These are phyloP conservation scores for Magnaporthales sp. DNA, from an alignment of 2,329 filamentous ascomycete genomes.

Conservation along the genomic window DNA sequence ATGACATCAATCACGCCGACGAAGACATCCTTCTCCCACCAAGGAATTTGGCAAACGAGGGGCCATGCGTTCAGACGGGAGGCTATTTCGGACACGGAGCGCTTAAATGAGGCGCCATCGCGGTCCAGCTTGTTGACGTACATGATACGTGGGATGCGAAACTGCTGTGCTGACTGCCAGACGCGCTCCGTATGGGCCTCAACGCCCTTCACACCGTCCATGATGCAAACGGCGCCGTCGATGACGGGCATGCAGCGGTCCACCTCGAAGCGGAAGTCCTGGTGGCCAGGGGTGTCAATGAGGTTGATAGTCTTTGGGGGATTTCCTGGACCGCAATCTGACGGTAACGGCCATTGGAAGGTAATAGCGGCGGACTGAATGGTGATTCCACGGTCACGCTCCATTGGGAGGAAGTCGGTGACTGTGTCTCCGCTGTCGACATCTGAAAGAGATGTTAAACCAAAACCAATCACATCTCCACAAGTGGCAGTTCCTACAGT, in stretches of 20 bases:
- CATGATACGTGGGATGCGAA: slow-evolving; percentile 73
- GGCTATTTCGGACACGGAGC: slow-evolving; percentile 79
- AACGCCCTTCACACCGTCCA: slow-evolving; percentile 43
- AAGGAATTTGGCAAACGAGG: slow-evolving; percentile 87
- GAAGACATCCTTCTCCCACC: slow-evolving; percentile 78
- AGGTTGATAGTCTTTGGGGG: slow-evolving; percentile 68
- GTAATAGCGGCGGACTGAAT: slow-evolving; percentile 97
- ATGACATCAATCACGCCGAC: slow-evolving; percentile 80
- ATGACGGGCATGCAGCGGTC: slow-evolving; percentile 61
- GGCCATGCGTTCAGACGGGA: slow-evolving; percentile 75
- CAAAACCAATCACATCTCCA: slow-evolving; percentile 8
- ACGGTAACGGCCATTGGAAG: slow-evolving; percentile 74
- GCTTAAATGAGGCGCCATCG: slow-evolving; percentile 72
- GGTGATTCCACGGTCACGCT: slow-evolving; percentile 87
- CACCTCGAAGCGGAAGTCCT: slow-evolving; percentile 96
- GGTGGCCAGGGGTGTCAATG: slow-evolving; percentile 94
- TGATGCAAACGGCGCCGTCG: slow-evolving; percentile 25
- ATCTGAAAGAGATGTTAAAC: slow-evolving; percentile 36
- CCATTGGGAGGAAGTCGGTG: slow-evolving; percentile 91
- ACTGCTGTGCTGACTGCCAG: slow-evolving; percentile 82
- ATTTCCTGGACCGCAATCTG: slow-evolving; percentile 28
- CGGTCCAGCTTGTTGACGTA: slow-evolving; percentile 83
- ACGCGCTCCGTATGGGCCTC: slow-evolving; percentile 97
- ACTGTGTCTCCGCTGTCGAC: slow-evolving; percentile 96
- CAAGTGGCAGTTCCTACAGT: not conserved